These are phyloP conservation scores for Sarcomyxa edulis DNA, from an alignment of 768 basidiomycete genomes.

Conservation along the genomic window DNA sequence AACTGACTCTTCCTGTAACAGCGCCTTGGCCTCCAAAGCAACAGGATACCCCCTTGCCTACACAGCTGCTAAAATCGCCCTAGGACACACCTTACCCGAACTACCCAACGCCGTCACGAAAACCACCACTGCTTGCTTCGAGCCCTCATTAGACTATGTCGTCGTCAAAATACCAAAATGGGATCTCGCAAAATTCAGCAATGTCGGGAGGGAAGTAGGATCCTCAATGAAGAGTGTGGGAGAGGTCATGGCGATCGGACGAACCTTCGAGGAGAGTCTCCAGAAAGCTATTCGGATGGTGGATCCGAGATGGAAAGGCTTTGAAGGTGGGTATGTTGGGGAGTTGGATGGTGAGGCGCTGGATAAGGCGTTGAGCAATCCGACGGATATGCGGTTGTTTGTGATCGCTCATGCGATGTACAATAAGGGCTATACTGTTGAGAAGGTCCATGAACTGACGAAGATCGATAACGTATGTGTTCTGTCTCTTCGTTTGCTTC, in stretches of 20 bases:
- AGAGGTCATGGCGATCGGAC: slow-evolving; percentile 99
- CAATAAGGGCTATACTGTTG: slow-evolving; percentile 86
- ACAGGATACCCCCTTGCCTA: slow-evolving; percentile 99
- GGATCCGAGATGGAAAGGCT: slow-evolving; percentile 94
- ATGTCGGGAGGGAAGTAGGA: slow-evolving; percentile 92
- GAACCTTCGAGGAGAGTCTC: slow-evolving; percentile 97
- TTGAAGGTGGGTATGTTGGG: slow-evolving; percentile 90
- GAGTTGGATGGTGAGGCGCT: slow-evolving; percentile 88
- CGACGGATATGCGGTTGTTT: slow-evolving; percentile 95
- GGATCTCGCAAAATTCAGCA: slow-evolving; percentile 97
- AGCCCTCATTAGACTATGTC: slow-evolving; percentile 97
- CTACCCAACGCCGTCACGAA: slow-evolving; percentile 99
- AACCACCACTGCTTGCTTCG: slow-evolving; percentile 98
- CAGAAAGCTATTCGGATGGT: slow-evolving; percentile 98
- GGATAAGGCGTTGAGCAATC: slow-evolving; percentile 70
- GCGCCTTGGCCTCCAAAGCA: slow-evolving; percentile 96
- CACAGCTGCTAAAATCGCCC: slow-evolving; percentile 97
- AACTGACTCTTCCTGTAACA: slow-evolving; percentile 20
- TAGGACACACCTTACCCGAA: slow-evolving; percentile 96
- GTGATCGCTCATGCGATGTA: slow-evolving; percentile 98
- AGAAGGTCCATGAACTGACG: slow-evolving; percentile 86
- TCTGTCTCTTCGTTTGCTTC: background rate
- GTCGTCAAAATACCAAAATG: slow-evolving; percentile 99
- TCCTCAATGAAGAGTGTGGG: slow-evolving; percentile 99
- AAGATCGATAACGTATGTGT: slow-evolving; percentile 89